Conservation (phyloP, 2,329 filamentous ascomycete species). For the Exophiala calicioides region DNA sequence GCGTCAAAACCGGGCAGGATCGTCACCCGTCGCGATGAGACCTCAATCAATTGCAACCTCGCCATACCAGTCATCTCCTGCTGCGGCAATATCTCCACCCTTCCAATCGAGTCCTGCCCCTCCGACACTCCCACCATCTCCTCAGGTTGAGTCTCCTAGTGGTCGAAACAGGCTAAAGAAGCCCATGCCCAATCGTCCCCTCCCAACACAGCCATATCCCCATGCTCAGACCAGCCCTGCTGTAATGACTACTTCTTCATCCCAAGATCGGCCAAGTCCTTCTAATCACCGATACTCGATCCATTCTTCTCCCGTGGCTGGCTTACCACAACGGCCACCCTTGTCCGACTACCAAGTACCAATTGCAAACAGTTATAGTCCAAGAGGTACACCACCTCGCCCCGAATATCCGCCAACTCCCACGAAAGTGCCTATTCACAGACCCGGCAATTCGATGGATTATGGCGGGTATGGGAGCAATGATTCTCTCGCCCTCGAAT, state of each 20-base stretch:
- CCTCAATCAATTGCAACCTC: constrained; percentile 36
- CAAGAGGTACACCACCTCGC: constrained; percentile 22
- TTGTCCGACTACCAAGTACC: constrained; percentile 30
- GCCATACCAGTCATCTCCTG: constrained; percentile 29
- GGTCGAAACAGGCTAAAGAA: constrained; percentile 34
- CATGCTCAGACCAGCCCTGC: constrained; percentile 28
- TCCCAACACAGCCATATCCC: constrained; percentile 29
- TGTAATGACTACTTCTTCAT: constrained; percentile 7
- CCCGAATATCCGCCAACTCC: constrained; percentile 32
- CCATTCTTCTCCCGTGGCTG: constrained; percentile 16
- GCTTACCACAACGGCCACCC: constrained; percentile 18
- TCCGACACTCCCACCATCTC: constrained; percentile 30
- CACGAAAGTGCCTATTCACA: constrained; percentile 18
- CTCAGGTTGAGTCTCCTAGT: constrained; percentile 29
- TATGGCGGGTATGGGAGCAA: constrained; percentile 28
- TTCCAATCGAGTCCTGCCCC: constrained; percentile 24
- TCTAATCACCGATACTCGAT: constrained; percentile 19
- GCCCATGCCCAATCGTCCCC: constrained; percentile 23
- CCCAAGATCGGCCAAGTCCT: constrained; percentile 13
- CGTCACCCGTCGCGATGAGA: constrained; percentile 26
- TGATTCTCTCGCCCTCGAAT: constrained; percentile 58
- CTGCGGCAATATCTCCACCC: constrained; percentile 30
- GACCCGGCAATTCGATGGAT: neutral
- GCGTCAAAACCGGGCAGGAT: constrained; percentile 22
- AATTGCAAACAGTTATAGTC: constrained; percentile 15